Conservation (phyloP, 2,329 filamentous ascomycete genomes). For the Neoarthrinium moseri region DNA sequence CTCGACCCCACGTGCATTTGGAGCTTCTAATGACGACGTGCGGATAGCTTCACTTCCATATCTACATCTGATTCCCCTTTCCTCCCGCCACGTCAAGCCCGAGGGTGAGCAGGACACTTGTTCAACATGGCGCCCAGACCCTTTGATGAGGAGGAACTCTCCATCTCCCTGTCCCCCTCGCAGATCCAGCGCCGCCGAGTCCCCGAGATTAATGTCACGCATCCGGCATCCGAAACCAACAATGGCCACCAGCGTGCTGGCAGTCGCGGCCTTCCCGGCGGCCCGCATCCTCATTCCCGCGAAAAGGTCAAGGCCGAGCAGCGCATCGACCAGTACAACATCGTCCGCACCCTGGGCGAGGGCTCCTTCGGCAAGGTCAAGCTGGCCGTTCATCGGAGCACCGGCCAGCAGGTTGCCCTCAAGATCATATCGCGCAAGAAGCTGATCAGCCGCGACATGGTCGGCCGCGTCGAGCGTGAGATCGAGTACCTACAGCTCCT, state of each 20-base stretch:
- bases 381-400: constrained; percentile 88
- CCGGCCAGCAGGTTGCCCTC: constrained; percentile 90
- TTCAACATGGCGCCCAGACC: constrained; percentile 48
- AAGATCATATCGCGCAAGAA: constrained; percentile 98
- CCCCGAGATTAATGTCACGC: constrained; percentile 35
- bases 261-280: constrained; percentile 14
- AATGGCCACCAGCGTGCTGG: constrained; percentile 22
- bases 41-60: background rate
- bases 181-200: constrained; percentile 58
- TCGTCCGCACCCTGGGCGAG: constrained; percentile 88
- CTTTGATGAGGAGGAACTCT: constrained; percentile 81
- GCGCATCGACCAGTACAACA: constrained; percentile 87
- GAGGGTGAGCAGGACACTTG: no score
- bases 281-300: constrained; percentile 30
- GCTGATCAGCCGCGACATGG: constrained; percentile 96
- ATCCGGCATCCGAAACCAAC: constrained; percentile 24
- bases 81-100: constrained; percentile 1
- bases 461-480: constrained; percentile 93
- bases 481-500: constrained; percentile 97
- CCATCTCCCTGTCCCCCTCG: constrained; percentile 69
- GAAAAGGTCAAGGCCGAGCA: constrained; percentile 67
- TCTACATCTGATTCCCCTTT: background rate
- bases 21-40: background rate
- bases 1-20: no score
- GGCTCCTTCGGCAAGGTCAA: constrained; percentile 99